phyloP scores from a whole-genome alignment of 73 alveolate species.

The Blepharisma japonicum region DNA sequence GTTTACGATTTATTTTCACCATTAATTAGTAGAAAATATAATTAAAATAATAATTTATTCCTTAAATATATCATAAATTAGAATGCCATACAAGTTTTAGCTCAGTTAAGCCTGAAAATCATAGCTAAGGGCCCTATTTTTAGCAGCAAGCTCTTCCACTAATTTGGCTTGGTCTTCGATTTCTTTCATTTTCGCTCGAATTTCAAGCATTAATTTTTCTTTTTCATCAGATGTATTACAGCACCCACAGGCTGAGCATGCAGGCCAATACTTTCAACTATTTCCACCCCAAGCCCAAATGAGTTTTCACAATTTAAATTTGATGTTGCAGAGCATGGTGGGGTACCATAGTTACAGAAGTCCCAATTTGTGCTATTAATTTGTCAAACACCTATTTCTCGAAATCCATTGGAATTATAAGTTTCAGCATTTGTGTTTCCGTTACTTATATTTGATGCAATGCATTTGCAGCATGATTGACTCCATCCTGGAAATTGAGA shows the following conservation, averaged over 20 bases:
- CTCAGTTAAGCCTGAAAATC: too few species aligned
- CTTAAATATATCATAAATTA: too few species aligned
- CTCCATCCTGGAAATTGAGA: constrained; percentile 41
- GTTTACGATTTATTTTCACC: too few species aligned
- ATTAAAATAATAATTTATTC: too few species aligned
- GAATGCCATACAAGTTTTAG: too few species aligned
- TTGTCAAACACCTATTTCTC: constrained; percentile 57
- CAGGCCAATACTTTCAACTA: constrained; percentile 52
- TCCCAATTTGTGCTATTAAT: constrained; percentile 50
- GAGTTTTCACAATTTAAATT: constrained; percentile 45
- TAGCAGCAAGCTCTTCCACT: too few species aligned
- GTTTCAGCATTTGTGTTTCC: constrained; percentile 47
- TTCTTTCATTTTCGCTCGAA: too few species aligned
- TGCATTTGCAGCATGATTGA: constrained; percentile 55
- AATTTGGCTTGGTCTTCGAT: too few species aligned
- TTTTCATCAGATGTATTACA: constrained; percentile 25
- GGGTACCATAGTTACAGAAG: constrained; percentile 48
- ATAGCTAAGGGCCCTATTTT: too few species aligned
- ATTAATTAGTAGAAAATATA: too few species aligned
- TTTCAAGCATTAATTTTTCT: not conserved
- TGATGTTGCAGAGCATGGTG: constrained; percentile 38
- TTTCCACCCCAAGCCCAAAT: constrained; percentile 58
- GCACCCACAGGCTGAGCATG: constrained; percentile 55
- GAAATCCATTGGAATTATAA: constrained; percentile 32
- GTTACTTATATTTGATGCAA: constrained; percentile 35